Evolutionary conservation across 805 yeast species (phyloP), one percentile per base, ranked within the genome.

Genomic region (Ogataea polymorpha): DNA sequence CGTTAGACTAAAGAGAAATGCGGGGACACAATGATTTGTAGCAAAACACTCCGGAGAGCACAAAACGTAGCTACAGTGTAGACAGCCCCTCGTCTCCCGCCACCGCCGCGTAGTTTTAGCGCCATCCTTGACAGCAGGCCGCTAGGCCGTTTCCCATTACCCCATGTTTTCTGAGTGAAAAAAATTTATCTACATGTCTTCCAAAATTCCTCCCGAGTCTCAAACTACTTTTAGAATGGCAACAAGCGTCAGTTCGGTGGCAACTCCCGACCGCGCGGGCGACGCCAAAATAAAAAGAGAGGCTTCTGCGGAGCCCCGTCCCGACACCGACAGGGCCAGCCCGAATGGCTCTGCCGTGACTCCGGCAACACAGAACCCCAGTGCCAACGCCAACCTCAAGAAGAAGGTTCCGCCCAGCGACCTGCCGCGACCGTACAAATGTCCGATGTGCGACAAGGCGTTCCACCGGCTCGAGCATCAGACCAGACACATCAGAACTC

Each of bases 391-490:
- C 23, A 51, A 46, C 34, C 40, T 53, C 36, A 52, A 48, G 37
- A 56, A 53, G 41, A 56, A 54, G 27, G 40, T 50, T 14, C 51
- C 55, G 5, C 48, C 53, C 2, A 43, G 54, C 2, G 62, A 57
- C 44, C 49, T 53, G 27, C 63, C 63, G 8, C 56, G 95, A 49
- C 96, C 96, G 3, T 89, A 85, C 70, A 79, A 80, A 54, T 88
- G 96, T 56, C 82, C 90, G 15, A 70, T 85, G 54, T 88, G 96
- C 63, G 80, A 78, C 37, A 86, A 87, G 66, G 87, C 95, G 8
- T 88, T 88, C 61, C 91, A 86, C 61, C 73, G 96, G 46, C 68
- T 88, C 35, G 96, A 88, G 62, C 96, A 88, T 62, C 95, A 86
- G 59, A 88, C 95, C 10, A 74, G 96, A 51, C 96, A 88, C 61